These are phyloP conservation scores for Rhododendron griersonianum DNA, from an alignment of 148 eudicot genomes.

Conservation along the genomic window DNA sequence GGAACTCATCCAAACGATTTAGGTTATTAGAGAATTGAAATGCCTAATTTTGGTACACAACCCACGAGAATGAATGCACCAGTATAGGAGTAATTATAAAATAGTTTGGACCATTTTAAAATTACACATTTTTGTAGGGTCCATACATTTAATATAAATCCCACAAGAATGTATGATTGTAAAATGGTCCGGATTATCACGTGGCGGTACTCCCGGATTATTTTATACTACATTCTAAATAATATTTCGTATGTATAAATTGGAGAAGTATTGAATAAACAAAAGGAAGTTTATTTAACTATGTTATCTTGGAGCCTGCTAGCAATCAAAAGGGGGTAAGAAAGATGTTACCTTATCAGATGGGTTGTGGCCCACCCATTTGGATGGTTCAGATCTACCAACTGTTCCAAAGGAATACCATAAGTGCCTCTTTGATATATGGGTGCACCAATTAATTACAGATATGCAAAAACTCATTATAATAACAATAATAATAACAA, in stretches of 20 bases:
- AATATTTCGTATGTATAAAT: background rate
- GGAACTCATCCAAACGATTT: background rate
- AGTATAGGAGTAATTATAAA: no score
- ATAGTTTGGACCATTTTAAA: no score
- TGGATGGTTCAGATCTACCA: constrained; percentile 32
- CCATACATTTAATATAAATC: no score
- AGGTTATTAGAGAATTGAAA: background rate
- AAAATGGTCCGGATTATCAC: no score
- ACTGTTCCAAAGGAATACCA: constrained; percentile 29
- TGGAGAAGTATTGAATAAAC: background rate
- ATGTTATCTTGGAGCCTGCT: background rate
- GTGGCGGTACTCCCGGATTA: no score
- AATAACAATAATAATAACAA: background rate
- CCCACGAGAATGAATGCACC: background rate
- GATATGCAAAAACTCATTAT: background rate
- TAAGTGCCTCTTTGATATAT: constrained; percentile 23
- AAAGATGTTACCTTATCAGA: constrained; percentile 20
- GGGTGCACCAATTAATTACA: constrained; percentile 6
- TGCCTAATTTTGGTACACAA: background rate
- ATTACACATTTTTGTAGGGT: no score
- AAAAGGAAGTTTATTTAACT: background rate
- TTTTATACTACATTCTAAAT: background rate
- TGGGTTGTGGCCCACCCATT: constrained; percentile 29
- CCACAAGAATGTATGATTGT: no score
- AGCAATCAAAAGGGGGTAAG: constrained; percentile 1